Base-by-base conservation (phyloP, 495 filamentous ascomycete genomes). In the Daldinia concentrica region DNA sequence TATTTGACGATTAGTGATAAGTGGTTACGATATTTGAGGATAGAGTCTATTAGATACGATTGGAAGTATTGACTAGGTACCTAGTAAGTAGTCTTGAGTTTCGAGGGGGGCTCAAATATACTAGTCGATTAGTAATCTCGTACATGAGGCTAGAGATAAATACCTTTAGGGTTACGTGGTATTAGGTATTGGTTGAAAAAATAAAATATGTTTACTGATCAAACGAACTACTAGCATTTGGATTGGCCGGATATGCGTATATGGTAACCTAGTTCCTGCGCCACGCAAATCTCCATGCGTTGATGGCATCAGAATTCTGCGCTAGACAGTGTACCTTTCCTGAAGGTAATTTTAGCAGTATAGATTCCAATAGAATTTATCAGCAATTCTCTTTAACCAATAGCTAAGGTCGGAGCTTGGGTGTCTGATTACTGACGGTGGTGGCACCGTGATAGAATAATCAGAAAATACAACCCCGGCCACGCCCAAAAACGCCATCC, bases 381-480 rank as follows among this genome's bases (percentile, higher is more conserved):
- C 15, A 65, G 12, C 56, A 55, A 45, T 41, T 1, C 2, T n/a
- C 24, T 12, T 22, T 30, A 24, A n/a, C n/a, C 27, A 54, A 62
- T 59, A 59, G n/a, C 26, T 29, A 12, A 36, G 0, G 34, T 14
- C 12, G 11, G 11, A n/a, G 6, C 9, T 34, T n/a, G 12, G 48
- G 12, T 50, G 15, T 26, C 64, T 22, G 55, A 64, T 72, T 59
- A 51, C 54, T 59, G 37, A 62, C 59, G 59, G 27, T 26, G 48
- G 69, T 57, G 55, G 64, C 59, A 43, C n/a, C 24, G 22, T 68
- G 69, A 72, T 72, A 67, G 69, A 72, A 72, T 72, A 72, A 72
- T 72, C 69, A 68, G 54, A 68, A 72, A 72, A 59, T 72, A 29
- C 54, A 37, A 19, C 52, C 34, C 19, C 27, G 36, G 63, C 36